Evolutionary conservation across 2,329 filamentous ascomycete genomes (phyloP).

Genomic region (Dryadomyces quercus-mongolicae): DNA sequence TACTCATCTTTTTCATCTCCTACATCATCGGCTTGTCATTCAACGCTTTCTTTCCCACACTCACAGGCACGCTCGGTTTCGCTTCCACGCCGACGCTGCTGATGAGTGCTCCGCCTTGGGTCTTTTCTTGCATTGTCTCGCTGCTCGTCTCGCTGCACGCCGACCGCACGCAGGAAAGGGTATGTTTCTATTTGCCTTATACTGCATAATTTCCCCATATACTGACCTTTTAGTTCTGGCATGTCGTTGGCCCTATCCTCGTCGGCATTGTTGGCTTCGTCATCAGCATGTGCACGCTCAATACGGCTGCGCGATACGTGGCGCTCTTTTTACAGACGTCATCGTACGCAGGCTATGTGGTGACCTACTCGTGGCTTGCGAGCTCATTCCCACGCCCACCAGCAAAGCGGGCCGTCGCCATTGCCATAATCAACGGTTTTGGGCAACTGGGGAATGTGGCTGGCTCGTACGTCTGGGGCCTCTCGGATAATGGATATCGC

Average conservation of each 20-base stretch:
- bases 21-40: slow-evolving; percentile 17
- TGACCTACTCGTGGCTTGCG: slow-evolving; percentile 61
- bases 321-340: slow-evolving; percentile 52
- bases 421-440: slow-evolving; percentile 67
- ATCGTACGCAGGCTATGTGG: slow-evolving; percentile 51
- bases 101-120: slow-evolving; percentile 53
- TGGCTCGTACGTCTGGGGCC: slow-evolving; percentile 45
- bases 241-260: slow-evolving; percentile 49
- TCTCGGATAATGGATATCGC: slow-evolving; percentile 49
- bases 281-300: slow-evolving; percentile 50
- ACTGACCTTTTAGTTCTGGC: slow-evolving; percentile 42
- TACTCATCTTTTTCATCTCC: slow-evolving; percentile 28
- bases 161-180: slow-evolving; percentile 52
- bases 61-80: slow-evolving; percentile 54
- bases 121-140: slow-evolving; percentile 48
- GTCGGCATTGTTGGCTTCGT: slow-evolving; percentile 55
- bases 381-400: slow-evolving; percentile 65
- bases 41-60: slow-evolving; percentile 59
- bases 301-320: slow-evolving; percentile 50
- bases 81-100: slow-evolving; percentile 46
- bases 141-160: slow-evolving; percentile 58
- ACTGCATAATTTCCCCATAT: background rate
- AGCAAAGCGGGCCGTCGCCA: slow-evolving; percentile 55
- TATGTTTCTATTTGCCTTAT: background rate
- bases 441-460: slow-evolving; percentile 61